Base-by-base conservation (phyloP, 1,139 yeast species). In the Yamadazyma triangularis region DNA sequence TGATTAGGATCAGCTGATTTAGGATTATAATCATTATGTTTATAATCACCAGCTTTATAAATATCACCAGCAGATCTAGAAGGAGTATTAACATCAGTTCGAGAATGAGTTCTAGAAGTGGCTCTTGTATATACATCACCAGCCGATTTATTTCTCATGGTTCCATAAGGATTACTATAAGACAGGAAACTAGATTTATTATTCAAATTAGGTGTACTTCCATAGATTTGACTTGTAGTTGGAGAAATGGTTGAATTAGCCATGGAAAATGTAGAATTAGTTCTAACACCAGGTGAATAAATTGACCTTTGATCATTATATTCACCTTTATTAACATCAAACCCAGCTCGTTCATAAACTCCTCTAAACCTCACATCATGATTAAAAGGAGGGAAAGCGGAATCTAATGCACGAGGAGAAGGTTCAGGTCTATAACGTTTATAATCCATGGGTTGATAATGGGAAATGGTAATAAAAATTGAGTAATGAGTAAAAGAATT, bases 281-380 rank as follows among this genome's bases (percentile, higher is more conserved):
- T 27, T 15, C 28, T 19, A n/a, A 31, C 27, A 23, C 24, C 26
- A 5, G 42, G 40, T 10, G 44, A 35, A 7, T 18, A 20, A 23
- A 9, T n/a, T 12, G 30, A 20, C 13, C 29, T 26, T 9, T 18
- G 10, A 15, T 11, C 12, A 10, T 5, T 26, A 10, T 25, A 24
- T 10, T 32, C 38, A 8, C 47, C 49, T 35, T 49, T 46, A 40
- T 63, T 63, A 21, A 75, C 73, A 27, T 77, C 83, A 42, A 78
- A 78, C 0, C 85, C 85, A 0, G 84, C 84, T 42, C 83, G 54
- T 50, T 78, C 84, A 41, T 77, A 70, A 4, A 77, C 84, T 1
- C 82, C 79, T 42, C 64, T 64, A 49, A 75, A 77, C 24, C 74
- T 57, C 31, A 69, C 75, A 27, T 70, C 71, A 2, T 72, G 63